Evolutionary conservation across 495 filamentous ascomycete species (phyloP).

Genomic region (Lophiostoma macrostomum): DNA sequence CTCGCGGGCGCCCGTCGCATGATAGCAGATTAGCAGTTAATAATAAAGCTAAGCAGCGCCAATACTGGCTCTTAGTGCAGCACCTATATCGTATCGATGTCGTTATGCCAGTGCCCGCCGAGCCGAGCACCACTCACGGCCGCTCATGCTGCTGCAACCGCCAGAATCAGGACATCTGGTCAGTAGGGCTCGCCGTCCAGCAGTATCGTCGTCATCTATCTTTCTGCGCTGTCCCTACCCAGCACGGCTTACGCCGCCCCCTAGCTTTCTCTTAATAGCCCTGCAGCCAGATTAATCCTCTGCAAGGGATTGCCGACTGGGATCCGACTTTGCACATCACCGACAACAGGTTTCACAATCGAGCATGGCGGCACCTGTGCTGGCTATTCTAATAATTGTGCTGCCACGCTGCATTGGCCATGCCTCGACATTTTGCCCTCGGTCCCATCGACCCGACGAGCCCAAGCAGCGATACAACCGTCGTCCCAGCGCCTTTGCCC

Average conservation of each 20-base stretch:
- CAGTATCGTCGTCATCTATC: slow-evolving; percentile 11
- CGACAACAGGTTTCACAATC: slow-evolving; percentile 30
- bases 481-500: slow-evolving; percentile 12
- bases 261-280: slow-evolving; percentile 9
- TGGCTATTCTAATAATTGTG: not conserved
- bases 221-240: slow-evolving; percentile 1
- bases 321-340: slow-evolving; percentile 8
- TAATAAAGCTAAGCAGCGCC: not conserved
- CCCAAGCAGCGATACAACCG: slow-evolving; percentile 10
- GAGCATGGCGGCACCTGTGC: slow-evolving; percentile 9
- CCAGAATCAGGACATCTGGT: not conserved
- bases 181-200: not conserved
- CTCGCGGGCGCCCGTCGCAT: too few species aligned
- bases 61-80: slow-evolving; percentile 4
- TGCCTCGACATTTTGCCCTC: slow-evolving; percentile 1
- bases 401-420: not conserved
- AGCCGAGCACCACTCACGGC: slow-evolving; percentile 2
- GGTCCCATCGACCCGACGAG: not conserved
- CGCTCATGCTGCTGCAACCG: not conserved
- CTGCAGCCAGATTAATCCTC: slow-evolving; percentile 23
- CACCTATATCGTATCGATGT: not conserved
- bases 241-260: slow-evolving; percentile 4
- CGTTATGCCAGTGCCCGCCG: slow-evolving; percentile 1
- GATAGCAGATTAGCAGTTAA: slow-evolving; percentile 14
- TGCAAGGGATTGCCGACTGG: slow-evolving; percentile 27